These are phyloP conservation scores for Gleditsia sinensis DNA, from an alignment of 306 rosid genomes.

Conservation along the genomic window DNA sequence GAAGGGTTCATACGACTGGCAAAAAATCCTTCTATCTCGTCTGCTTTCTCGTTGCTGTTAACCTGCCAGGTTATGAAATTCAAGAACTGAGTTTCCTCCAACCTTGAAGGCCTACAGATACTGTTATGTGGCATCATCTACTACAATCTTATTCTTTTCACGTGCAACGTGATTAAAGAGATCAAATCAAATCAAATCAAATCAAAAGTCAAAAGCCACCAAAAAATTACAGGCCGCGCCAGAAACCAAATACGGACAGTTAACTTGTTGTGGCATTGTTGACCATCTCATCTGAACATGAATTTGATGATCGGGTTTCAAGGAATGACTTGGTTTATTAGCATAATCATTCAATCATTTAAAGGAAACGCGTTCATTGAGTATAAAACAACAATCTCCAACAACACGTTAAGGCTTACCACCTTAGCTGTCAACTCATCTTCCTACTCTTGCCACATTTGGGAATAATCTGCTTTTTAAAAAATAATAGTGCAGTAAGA, in stretches of 20 bases:
- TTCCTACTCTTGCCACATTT: not conserved
- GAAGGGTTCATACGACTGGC: conserved; percentile 38
- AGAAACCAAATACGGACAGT: not conserved
- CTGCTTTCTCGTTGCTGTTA: conserved; percentile 56
- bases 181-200: not conserved
- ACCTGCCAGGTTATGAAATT: conserved; percentile 44
- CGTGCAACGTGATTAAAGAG: not conserved
- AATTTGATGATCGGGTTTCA: conserved; percentile 1
- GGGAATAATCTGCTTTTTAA: not conserved
- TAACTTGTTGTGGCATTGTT: not conserved
- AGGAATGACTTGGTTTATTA: not conserved
- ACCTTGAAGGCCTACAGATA: not conserved
- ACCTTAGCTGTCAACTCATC: not conserved
- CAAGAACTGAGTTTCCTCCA: conserved; percentile 13
- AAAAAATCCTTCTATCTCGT: conserved; percentile 58
- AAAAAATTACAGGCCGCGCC: not conserved
- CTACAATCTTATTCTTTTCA: not conserved
- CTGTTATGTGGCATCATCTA: not conserved
- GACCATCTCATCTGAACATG: conserved; percentile 4
- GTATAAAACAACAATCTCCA: not conserved
- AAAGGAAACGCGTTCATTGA: not conserved
- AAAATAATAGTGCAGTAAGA: no score
- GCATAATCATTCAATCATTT: not conserved
- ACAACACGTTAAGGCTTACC: not conserved
- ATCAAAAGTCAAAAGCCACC: not conserved